Evolutionary conservation across 352 stramenopile species (phyloP), one percentile per base, ranked within the genome.

Genomic region (Pythium myriotylum): DNA sequence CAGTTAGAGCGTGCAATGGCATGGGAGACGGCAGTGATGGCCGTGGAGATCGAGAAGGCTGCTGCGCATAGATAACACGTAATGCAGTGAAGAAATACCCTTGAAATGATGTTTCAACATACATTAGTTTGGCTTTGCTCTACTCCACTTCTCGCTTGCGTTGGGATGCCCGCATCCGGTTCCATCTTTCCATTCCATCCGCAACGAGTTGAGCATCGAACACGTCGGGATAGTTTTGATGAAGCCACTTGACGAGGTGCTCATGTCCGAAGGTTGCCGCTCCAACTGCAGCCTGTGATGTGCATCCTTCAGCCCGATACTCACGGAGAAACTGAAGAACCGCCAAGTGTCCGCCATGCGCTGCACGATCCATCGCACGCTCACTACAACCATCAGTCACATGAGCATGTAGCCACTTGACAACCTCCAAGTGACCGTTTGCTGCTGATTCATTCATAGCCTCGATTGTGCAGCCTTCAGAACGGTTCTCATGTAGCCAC

Each of bases 1-100:
- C 59, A 66, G 26, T 55, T 89, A 9, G 65, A 86, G 12, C 62
- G 71, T 33, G 79, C 79, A 19, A 53, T 62, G 33, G 53, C 51
- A 4, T 54, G 52, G 14, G 72, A 81, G 35, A 43, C 52, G 13
- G 67, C 23, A 16, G 54, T 62, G 6, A 43, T 68, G 43, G 49
- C 33, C 16, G 42, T 35, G 2, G 65, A 65, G 17, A 56, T 64
- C 4, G 53, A 71, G 22, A 57, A 67, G 24, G 46, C 46, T n/a
- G 52, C 45, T 3, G 46, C 56, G 29, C 17, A 19, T 29, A 61
- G 46, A 35, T 19, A 35, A 35, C 10, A 16, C 19, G 10, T 27
- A 59, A 17, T 46, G n/a, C n/a, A n/a, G n/a, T n/a, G n/a, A n/a
- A n/a, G n/a, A n/a, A n/a, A n/a, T n/a, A n/a, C n/a, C n/a, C n/a